Evolutionary conservation across 495 filamentous ascomycete genomes (phyloP), one percentile per base, ranked within the genome.

Genomic region (Hyaloscypha hepaticicola): DNA sequence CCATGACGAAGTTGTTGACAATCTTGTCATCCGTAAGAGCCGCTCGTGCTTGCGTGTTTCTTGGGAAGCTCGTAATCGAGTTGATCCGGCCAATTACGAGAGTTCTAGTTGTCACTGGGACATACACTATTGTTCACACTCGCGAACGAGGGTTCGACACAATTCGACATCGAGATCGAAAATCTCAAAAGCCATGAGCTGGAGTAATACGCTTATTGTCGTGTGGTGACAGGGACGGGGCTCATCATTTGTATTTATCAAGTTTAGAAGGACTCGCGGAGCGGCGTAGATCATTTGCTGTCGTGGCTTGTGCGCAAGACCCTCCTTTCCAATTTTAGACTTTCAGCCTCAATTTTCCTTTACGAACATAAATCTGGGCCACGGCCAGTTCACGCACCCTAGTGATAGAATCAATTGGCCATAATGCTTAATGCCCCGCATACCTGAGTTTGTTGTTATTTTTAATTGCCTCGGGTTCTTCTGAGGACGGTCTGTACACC

Each of bases 1-100:
- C 64, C 68, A 70, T 70, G 5, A 3, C 26, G 55, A 25, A 38
- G 19, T 25, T 56, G 34, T 61, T 5, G 16, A 26, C 19, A 29
- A 22, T 41, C 22, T 57, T 58, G 26, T 58, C 65, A 63, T 68
- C 24, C 55, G 28, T n/a, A 52, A 26, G 29, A 57, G 27, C 27
- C 26, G 26, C 53, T 53, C 25, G 50, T 24, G 22, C 21, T 27
- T 12, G 19, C 53, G 53, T 29, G 53, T 28, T 53, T 8, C n/a
- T 33, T 14, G 53, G 33, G 28, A 6, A 12, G 25, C n/a, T 33
- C 1, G 19, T 16, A 19, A 57, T 57, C 53, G 9, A 33, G 53
- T 14, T 19, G 50, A 28, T 28, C 25, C 26, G 53, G 26, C 26
- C 53, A 33, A 57, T 57, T 16, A 45, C 16, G 38, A 45, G 38